Evolutionary conservation across 345 rosid genomes (phyloP), one percentile per base, ranked within the genome.

Genomic region (Pistacia atlantica): DNA sequence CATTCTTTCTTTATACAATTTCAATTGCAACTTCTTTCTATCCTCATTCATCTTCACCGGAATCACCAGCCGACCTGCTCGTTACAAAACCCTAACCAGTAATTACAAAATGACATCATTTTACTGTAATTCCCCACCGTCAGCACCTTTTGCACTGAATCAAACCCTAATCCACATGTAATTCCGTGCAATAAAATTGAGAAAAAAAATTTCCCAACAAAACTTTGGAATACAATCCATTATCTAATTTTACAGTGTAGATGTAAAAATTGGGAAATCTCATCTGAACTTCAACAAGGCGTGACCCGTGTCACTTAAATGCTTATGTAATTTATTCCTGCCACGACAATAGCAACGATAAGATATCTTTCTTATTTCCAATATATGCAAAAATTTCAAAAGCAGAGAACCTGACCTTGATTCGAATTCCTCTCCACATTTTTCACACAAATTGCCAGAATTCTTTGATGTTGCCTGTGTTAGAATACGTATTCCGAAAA

Each of bases 341-440:
- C 77, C 58, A 79, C 2, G 5, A 67, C 10, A 16, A 16, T 46
- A 69, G 54, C 46, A 37, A 70, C 51, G 9, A 22, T 74, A 7
- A 78, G 69, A 61, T 37, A 42, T 42, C 6, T 8, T 22, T 33
- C 66, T 42, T 56, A 1, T 35, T 4, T 16, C 37, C 18, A 20
- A 37, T 67, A 31, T 31, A 37, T 11, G 63, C 8, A 71, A 52
- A 75, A 46, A 35, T 60, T 5, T 38, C 10, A 28, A 54, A 16
- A 12, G 51, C 7, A 65, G 12, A 57, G 65, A 11, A 65, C 83
- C 83, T 18, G 69, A 95, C 99, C 96, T 90, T 42, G 99, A 89
- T 59, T 87, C 97, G 60, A 92, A 95, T 77, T 92, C 98, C 79
- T 89, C 92, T 52, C 91, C 97, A 49, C 99, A 95, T 67, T 82